Evolutionary conservation across 1,284 basidiomycete genomes (phyloP), one percentile per base, ranked within the genome.

Genomic region (Agroathelia rolfsii): DNA sequence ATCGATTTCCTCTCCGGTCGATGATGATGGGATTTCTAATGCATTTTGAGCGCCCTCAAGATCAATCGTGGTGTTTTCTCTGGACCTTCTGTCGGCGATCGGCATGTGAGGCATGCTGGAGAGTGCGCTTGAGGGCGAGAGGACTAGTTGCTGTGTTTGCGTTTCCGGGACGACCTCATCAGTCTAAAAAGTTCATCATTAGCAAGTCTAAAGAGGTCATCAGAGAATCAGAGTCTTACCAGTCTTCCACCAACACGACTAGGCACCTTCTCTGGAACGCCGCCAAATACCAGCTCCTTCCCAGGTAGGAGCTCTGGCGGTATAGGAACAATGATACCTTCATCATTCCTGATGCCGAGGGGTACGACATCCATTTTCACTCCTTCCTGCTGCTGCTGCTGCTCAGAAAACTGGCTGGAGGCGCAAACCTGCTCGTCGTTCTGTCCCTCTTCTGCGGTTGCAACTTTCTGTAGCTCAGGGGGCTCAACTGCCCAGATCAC

Each of bases 211-310:
- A n/a, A n/a, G n/a, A n/a, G n/a, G n/a, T n/a, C n/a, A n/a, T n/a
- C n/a, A n/a, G n/a, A n/a, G n/a, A n/a, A n/a, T n/a, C n/a, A n/a
- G n/a, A 55, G 58, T 28, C 61, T 38, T 41, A 80, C 79, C 41
- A 83, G 52, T 37, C 52, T 55, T 36, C 78, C 62, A 20, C 64
- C 62, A 16, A 84, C 61, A 34, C 62, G 61, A 8, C 58, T 64
- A 3, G 76, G 77, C 2, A 74, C 62, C 16, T 47, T 47, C 43
- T 79, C 74, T 3, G 61, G 55, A 21, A 56, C 46, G 7, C 76
- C 78, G 15, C 53, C 59, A 39, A 70, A 78, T 64, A 59, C 9
- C 43, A 41, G 4, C 39, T 39, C 14, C 21, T 30, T 7, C 18
- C 28, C 10, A 23, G 18, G 12, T 28, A n/a, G 5, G 28, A 9